Evolutionary conservation across 23 red algal species (phyloP).

Genomic region (Gracilaria caudata): DNA sequence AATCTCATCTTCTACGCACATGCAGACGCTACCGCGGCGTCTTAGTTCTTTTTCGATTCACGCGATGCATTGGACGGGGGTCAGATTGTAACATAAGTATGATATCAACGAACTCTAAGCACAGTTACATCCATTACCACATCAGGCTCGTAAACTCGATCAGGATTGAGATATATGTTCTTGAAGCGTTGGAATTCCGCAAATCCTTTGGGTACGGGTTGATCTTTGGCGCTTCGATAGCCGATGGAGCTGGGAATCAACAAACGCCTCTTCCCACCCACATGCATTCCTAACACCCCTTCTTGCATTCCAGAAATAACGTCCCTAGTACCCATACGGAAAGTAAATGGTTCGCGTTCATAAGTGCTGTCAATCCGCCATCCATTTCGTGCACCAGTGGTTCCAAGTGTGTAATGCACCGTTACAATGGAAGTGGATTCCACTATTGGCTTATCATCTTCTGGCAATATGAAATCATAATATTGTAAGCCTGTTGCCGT

Average conservation of each 20-base stretch:
- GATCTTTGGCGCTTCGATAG: constrained; percentile 46
- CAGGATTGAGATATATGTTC: constrained; percentile 75
- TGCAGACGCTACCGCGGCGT: background rate
- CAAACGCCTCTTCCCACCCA: constrained; percentile 72
- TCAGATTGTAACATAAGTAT: background rate
- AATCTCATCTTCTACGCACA: background rate
- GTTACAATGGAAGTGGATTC: constrained; percentile 10
- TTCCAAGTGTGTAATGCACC: constrained; percentile 64
- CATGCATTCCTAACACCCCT: constrained; percentile 73
- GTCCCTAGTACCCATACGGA: constrained; percentile 54
- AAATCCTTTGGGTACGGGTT: constrained; percentile 62
- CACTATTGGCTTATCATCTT: constrained; percentile 9
- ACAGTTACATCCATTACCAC: constrained; percentile 68
- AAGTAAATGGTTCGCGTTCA: constrained; percentile 55
- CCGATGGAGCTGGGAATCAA: constrained; percentile 67
- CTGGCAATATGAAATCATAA: constrained; percentile 58
- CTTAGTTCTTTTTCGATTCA: background rate
- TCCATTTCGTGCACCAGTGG: constrained; percentile 69
- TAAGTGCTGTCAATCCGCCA: constrained; percentile 73
- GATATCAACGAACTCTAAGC: constrained; percentile 39
- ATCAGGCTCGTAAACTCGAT: constrained; percentile 57
- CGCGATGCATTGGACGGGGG: background rate
- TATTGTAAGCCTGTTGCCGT: constrained; percentile 42
- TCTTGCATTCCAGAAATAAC: constrained; percentile 79
- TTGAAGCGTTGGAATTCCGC: constrained; percentile 77